Percentiles rank a stretch among this genome's conserved stretches.
phyloP scores from a whole-genome alignment of 2,329 filamentous ascomycete genomes.

The Pseudomassariella vexata region DNA sequence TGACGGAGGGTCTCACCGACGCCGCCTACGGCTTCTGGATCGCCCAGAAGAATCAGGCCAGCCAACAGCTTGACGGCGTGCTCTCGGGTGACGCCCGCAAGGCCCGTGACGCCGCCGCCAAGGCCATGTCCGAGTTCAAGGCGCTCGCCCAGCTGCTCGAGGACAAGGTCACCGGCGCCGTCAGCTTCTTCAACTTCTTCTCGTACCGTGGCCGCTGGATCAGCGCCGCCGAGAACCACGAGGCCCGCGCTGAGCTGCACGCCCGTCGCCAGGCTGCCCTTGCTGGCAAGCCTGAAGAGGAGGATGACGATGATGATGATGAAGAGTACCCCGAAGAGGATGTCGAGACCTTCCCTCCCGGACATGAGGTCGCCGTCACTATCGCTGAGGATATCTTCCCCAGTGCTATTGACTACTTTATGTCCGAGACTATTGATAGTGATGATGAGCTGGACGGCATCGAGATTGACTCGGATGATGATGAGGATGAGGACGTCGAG shows the following conservation, averaged over 20 bases:
- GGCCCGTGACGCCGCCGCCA: constrained; percentile 19
- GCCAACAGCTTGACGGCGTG: constrained; percentile 20
- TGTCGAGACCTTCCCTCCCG: constrained; percentile 22
- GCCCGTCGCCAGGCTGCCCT: constrained; percentile 20
- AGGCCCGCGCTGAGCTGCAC: constrained; percentile 35
- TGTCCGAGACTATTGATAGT: constrained; percentile 18
- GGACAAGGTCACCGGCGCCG: constrained; percentile 23
- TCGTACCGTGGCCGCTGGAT: constrained; percentile 56
- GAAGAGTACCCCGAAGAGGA: constrained; percentile 25
- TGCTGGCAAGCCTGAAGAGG: constrained; percentile 18
- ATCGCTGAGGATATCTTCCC: constrained; percentile 21
- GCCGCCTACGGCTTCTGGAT: constrained; percentile 48
- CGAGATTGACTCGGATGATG: constrained; percentile 17
- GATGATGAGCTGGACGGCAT: too few species aligned
- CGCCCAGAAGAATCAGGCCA: constrained; percentile 3
- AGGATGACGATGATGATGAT: constrained; percentile 30
- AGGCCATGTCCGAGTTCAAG: constrained; percentile 20
- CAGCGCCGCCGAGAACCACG: constrained; percentile 53
- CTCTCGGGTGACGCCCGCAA: constrained; percentile 18
- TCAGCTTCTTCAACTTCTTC: constrained; percentile 69
- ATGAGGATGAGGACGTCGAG: constrained; percentile 20
- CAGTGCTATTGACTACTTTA: constrained; percentile 22
- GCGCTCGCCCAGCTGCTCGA: constrained; percentile 15
- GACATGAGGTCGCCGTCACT: constrained; percentile 21
- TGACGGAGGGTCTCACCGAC: constrained; percentile 57